A percentile compares a stretch with the other conserved stretches of the same genome.
Evolutionary conservation across 2,329 filamentous ascomycete species (phyloP).

Genomic region (Knufia fluminis): DNA sequence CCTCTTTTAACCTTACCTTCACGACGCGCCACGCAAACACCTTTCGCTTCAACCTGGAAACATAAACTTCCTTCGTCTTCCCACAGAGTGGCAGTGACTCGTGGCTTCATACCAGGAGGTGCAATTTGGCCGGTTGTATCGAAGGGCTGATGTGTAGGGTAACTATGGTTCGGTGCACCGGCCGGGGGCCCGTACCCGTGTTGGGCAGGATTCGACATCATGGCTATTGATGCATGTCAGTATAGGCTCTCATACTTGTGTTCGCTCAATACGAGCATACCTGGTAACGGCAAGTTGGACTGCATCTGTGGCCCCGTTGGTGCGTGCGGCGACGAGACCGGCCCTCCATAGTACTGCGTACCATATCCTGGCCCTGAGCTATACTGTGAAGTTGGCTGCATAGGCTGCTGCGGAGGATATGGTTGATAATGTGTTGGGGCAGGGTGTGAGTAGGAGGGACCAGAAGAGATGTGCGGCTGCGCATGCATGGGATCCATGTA

Average conservation of each 20-base stretch:
- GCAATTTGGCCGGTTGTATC: constrained; percentile 89
- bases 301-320: constrained; percentile 54
- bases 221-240: constrained; percentile 30
- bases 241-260: constrained; percentile 1
- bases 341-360: constrained; percentile 56
- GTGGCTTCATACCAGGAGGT: constrained; percentile 88
- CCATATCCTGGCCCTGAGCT: constrained; percentile 50
- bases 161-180: constrained; percentile 29
- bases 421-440: constrained; percentile 71
- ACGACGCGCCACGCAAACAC: constrained; percentile 86
- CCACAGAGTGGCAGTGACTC: constrained; percentile 94
- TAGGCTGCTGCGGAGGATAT: constrained; percentile 61
- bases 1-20: constrained; percentile 55
- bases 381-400: constrained; percentile 68
- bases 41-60: constrained; percentile 93
- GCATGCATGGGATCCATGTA: constrained; percentile 70
- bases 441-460: constrained; percentile 66
- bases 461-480: constrained; percentile 64
- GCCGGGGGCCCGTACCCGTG: constrained; percentile 23
- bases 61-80: constrained; percentile 96
- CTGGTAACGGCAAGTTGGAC: constrained; percentile 58
- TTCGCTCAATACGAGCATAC: constrained; percentile 25
- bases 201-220: constrained; percentile 18
- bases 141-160: constrained; percentile 48
- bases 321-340: constrained; percentile 64